Evolutionary conservation across 2,329 filamentous ascomycete species (phyloP), one percentile per base, ranked within the genome.

Genomic region (Stachybotrys echinatus): DNA sequence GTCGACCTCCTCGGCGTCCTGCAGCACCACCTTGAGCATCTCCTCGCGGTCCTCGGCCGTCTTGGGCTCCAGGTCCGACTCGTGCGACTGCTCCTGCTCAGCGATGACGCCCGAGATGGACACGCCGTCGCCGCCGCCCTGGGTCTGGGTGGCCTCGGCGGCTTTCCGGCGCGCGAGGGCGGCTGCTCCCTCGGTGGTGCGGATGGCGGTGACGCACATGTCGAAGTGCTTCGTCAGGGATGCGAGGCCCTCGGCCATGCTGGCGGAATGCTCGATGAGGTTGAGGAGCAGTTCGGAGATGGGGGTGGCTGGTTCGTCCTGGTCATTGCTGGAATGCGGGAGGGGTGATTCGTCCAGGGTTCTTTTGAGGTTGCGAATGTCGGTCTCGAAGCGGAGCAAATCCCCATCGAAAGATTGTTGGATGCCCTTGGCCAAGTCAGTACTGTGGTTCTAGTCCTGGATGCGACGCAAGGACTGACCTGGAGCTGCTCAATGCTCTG

Each of bases 181-280:
- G 12, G 84, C 83, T 5, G 85, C 88, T 23, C 87, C 88, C 70
- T 96, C 91, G 3, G 92, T 96, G 47, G 92, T 90, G 52, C 91
- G 88, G 42, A 96, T 86, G 1, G 92, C 92, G 1, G 87, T 92
- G 14, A 95, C 89, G 66, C 92, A 96, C 55, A 95, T 82, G 66
- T 97, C 92, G 64, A 96, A 96, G 69, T 97, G 92, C 22, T 80
- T 82, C 7, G 90, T 91, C 4, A 97, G 74, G 1, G 87, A 90
- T 50, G 89, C 81, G 2, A 97, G 80, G 5, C 90, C 78, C 50
- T 85, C 78, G 5, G 92, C 92, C 84, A 95, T 92, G 59, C 85
- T 83, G 54, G 88, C 84, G 0, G 92, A 92, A 57, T 92, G 84
- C 14, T 76, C 76, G 55, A 92, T 84, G 34, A 95, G 76, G 3